A percentile compares a stretch with the other conserved stretches of the same genome.
Evolutionary conservation across 108 stramenopile species (phyloP).

Genomic region (Asterionellopsis glacialis): DNA sequence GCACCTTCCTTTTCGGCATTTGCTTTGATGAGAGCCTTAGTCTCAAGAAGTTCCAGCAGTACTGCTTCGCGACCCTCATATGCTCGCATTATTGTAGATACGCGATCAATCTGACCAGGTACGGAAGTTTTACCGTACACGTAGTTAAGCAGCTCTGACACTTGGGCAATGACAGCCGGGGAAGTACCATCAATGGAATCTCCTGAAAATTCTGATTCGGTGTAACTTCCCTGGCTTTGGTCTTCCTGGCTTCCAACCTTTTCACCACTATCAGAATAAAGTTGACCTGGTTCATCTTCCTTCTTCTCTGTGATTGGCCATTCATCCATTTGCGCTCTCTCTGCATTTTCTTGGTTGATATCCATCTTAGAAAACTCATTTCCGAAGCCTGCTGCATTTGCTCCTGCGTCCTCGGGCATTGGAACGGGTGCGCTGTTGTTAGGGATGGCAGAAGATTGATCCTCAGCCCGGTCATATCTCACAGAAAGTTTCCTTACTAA

Average conservation of each 20-base stretch:
- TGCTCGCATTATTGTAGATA: conserved; percentile 87
- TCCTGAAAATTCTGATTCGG: conserved; percentile 52
- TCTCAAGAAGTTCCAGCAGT: conserved; percentile 78
- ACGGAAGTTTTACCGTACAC: conserved; percentile 89
- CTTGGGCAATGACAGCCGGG: conserved; percentile 86
- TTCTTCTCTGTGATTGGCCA: conserved; percentile 56
- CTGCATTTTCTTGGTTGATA: conserved; percentile 31
- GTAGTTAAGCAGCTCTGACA: conserved; percentile 86
- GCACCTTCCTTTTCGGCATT: conserved; percentile 75
- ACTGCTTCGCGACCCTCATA: conserved; percentile 90
- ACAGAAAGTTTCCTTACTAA: conserved; percentile 78
- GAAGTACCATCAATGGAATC: conserved; percentile 81
- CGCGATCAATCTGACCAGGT: conserved; percentile 87
- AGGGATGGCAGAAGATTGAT: conserved; percentile 7
- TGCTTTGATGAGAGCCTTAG: conserved; percentile 86
- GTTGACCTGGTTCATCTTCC: conserved; percentile 22
- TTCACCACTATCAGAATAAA: conserved; percentile 9
- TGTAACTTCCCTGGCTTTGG: conserved; percentile 48
- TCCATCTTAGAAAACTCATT: conserved; percentile 53
- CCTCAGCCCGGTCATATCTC: conserved; percentile 63
- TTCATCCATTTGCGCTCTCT: conserved; percentile 9
- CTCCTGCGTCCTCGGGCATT: conserved; percentile 16
- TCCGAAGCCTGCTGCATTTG: conserved; percentile 36
- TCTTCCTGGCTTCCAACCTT: conserved; percentile 3
- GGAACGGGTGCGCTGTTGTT: conserved; percentile 27